Conservation (phyloP, 2,329 filamentous ascomycete species). For the Talaromyces atroroseus region DNA sequence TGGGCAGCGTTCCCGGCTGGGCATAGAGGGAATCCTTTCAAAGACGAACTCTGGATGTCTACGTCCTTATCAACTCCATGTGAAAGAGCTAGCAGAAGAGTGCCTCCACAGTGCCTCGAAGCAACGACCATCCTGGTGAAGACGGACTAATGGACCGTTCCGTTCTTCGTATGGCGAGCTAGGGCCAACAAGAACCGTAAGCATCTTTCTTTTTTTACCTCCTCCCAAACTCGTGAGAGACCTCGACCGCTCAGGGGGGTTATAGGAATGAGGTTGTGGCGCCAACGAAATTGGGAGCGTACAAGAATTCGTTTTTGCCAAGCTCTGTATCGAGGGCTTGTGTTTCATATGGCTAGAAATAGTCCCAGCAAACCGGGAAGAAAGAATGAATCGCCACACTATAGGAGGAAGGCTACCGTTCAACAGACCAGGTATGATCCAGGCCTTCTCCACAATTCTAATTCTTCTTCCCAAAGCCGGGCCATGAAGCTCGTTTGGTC, state of each 20-base stretch:
- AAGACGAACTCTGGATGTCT: background rate
- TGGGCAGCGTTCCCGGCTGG: background rate
- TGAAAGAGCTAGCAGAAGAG: background rate
- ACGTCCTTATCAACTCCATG: background rate
- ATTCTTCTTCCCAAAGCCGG: background rate
- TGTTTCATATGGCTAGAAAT: background rate
- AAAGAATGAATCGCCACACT: background rate
- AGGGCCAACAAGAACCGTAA: background rate
- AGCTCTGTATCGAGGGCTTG: background rate
- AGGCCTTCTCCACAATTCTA: background rate
- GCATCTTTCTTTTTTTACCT: background rate
- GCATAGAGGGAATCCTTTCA: background rate
- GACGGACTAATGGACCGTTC: background rate
- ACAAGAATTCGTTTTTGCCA: background rate
- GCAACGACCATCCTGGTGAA: background rate
- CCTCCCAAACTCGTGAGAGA: background rate
- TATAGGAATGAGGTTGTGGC: background rate
- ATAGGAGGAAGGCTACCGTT: background rate
- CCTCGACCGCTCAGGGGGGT: background rate
- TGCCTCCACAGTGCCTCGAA: background rate
- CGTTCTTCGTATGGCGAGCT: background rate
- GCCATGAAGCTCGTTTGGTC: background rate
- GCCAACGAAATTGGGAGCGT: background rate
- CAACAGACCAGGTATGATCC: background rate
- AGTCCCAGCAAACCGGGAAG: background rate